A percentile compares a stretch with the other conserved stretches of the same genome.
phyloP scores from a whole-genome alignment of 345 rosid genomes.

The Brassica carinata region DNA sequence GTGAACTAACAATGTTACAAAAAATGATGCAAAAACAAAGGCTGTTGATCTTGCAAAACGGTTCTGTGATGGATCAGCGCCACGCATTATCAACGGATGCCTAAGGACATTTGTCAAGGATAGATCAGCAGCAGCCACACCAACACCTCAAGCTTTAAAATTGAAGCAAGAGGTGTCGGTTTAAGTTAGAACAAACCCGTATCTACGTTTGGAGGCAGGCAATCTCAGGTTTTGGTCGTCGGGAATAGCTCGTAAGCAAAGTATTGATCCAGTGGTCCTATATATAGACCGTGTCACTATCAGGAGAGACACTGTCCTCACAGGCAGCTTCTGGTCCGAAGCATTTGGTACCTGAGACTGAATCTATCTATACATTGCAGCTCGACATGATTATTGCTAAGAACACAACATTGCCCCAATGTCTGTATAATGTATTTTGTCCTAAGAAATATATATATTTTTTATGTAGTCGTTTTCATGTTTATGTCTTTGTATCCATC shows the following conservation, averaged over 20 bases:
- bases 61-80: conserved; percentile 93
- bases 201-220: conserved; percentile 20
- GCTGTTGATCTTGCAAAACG: conserved; percentile 96
- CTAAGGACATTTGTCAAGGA: conserved; percentile 78
- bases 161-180: conserved; percentile 36
- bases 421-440: conserved; percentile 24
- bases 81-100: conserved; percentile 90
- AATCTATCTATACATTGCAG: conserved; percentile 22
- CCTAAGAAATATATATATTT: not conserved
- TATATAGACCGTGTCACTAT: conserved; percentile 25
- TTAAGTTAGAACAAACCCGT: conserved; percentile 22
- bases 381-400: conserved; percentile 23
- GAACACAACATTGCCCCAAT: conserved; percentile 19
- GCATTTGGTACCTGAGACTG: conserved; percentile 21
- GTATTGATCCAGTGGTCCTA: conserved; percentile 14
- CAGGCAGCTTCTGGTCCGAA: conserved; percentile 21
- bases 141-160: conserved; percentile 41
- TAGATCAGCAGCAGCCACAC: conserved; percentile 30
- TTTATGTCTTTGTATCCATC: not conserved
- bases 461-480: not conserved
- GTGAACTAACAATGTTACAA: conserved; percentile 23
- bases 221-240: conserved; percentile 29
- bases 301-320: conserved; percentile 18
- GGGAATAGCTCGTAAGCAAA: conserved; percentile 17
- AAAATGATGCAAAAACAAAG: conserved; percentile 40